Evolutionary conservation across 2,329 filamentous ascomycete species (phyloP), one percentile per base, ranked within the genome.

Genomic region (Xylariaceae sp.): DNA sequence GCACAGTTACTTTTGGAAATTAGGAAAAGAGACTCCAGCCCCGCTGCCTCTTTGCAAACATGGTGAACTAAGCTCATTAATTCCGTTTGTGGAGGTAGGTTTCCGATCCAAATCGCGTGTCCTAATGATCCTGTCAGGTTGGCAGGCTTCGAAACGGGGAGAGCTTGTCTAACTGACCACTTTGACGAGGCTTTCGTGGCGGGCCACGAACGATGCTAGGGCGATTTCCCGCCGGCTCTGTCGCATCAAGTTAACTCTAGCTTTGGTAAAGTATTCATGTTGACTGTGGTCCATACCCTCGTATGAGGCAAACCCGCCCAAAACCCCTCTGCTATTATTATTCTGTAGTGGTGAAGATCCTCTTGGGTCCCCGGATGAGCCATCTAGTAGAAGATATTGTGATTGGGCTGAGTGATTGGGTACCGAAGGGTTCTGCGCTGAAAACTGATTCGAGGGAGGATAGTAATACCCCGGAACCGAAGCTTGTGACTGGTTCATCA

Each of bases 1-100:
- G 93, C 94, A 69, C 94, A 98, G 71, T 97, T 97, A 72, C 93
- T 97, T 73, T 97, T 97, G 0, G 93, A 94, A 36, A 98, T 98
- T 31, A 98, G 78, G 65, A 98, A 97, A 0, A 98, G 79, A 43
- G 92, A 96, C 71, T 96, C 90, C 19, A 98, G 85, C 1, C 92
- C 84, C 0, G 82, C 83, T 0, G 91, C 88, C 63, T 93, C 89
- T 61, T 85, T 86, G 60, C 91, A 96, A 56, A 97, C 95, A 71
- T 97, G 91, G 58, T 95, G 87, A 49, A 97, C 96, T n/a, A 98
- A 78, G 56, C 85, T 89, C 74, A 92, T 87, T 11, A 98, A 81
- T 36, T 88, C 88, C 0, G 92, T 90, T 45, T 91, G 89, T 0
- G 91, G 90, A 3, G 94, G 93, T 0, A 98, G 79, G 70, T 98